Evolutionary conservation across 306 rosid species (phyloP).

Genomic region (Prunus mongolica): DNA sequence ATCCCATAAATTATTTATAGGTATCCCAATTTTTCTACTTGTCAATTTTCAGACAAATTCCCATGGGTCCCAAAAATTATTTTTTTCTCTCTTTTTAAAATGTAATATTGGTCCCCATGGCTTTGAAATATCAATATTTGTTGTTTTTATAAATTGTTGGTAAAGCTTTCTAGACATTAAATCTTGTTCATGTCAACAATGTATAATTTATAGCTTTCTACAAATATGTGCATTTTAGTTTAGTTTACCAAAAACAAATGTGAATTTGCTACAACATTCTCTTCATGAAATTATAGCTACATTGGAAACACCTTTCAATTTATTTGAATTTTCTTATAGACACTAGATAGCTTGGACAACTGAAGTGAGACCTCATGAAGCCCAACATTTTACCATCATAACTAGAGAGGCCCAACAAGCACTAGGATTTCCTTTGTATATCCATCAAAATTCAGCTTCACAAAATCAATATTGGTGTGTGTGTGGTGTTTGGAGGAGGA

Average conservation of each 20-base stretch:
- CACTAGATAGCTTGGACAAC: background rate
- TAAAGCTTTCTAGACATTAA: background rate
- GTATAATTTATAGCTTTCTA: background rate
- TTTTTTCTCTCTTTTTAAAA: background rate
- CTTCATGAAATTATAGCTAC: background rate
- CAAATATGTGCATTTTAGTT: background rate
- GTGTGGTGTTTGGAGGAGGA: background rate
- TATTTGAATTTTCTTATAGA: background rate
- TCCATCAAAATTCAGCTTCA: background rate
- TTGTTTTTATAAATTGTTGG: background rate
- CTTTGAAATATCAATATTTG: background rate
- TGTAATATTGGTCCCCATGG: background rate
- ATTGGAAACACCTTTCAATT: background rate
- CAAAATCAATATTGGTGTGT: too few species aligned
- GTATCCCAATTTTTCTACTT: background rate
- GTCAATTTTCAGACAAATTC: background rate
- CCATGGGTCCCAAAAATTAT: background rate
- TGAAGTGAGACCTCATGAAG: background rate
- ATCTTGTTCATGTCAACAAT: background rate
- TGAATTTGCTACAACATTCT: background rate
- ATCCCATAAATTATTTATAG: background rate
- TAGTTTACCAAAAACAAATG: background rate
- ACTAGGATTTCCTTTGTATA: background rate
- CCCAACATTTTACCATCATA: background rate
- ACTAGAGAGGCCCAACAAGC: background rate